Conservation (phyloP, 1,284 basidiomycete genomes). For the Ceratobasidium sp. region DNA sequence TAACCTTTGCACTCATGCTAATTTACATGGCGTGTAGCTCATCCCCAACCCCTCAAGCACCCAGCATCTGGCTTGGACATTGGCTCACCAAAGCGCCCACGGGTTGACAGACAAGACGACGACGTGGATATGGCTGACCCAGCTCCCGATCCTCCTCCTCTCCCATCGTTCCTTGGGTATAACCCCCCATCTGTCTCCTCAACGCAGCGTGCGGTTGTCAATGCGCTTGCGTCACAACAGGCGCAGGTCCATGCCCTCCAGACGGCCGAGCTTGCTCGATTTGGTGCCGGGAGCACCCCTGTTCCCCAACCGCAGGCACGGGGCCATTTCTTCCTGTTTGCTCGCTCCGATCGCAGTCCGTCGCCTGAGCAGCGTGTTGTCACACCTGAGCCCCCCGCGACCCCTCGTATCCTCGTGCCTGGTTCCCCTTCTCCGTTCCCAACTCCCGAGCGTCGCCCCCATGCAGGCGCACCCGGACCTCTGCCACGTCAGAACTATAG, state of each 20-base stretch:
- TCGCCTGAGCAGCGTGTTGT: too few species aligned
- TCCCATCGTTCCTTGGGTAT: neutral
- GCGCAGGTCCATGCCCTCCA: neutral
- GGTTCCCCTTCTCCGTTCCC: neutral
- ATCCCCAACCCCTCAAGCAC: neutral
- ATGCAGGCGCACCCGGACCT: neutral
- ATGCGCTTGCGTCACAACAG: neutral
- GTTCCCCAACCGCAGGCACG: neutral
- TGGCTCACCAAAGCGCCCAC: too few species aligned
- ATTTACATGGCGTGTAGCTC: neutral
- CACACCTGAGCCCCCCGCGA: too few species aligned
- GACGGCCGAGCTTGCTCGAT: neutral
- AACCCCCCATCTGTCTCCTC: neutral
- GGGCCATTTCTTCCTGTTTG: too few species aligned
- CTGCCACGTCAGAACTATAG: neutral
- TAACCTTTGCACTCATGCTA: neutral
- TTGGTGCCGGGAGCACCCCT: neutral
- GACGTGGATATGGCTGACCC: too few species aligned
- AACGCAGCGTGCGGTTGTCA: neutral
- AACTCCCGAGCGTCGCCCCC: neutral
- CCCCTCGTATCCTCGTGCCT: neutral
- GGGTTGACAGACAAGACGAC: too few species aligned
- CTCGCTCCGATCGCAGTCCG: neutral
- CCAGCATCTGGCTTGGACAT: too few species aligned
- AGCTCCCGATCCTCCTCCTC: neutral